Percentiles rank a stretch among this genome's conserved stretches.
Evolutionary conservation across 176 grass and related monocot genomes (phyloP).

Genomic region (maize (Zea mays)): DNA sequence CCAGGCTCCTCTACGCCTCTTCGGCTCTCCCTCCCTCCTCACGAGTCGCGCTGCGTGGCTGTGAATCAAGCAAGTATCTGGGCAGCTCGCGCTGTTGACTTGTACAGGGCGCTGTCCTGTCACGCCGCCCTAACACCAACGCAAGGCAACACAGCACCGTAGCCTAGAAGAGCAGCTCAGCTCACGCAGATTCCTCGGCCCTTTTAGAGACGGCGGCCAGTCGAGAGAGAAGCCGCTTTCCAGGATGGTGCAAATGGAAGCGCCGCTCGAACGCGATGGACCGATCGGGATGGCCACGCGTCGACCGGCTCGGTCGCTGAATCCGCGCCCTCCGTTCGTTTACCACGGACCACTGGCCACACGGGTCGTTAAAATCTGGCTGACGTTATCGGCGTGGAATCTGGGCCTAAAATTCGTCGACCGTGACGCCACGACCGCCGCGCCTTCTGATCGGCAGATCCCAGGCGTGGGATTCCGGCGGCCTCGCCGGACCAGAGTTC

Average conservation of each 20-base stretch:
- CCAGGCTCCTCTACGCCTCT: background rate
- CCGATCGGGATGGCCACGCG: background rate
- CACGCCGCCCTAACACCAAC: slow-evolving; percentile 29
- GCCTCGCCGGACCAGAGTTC: background rate
- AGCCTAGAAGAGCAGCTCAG: background rate
- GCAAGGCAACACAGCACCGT: background rate
- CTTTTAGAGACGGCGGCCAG: background rate
- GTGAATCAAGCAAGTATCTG: background rate
- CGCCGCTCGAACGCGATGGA: background rate
- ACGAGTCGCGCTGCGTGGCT: background rate
- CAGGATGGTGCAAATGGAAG: background rate
- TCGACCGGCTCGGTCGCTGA: background rate
- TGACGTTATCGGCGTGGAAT: background rate
- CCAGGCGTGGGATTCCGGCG: background rate
- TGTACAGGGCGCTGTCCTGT: slow-evolving; percentile 12
- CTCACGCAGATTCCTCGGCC: slow-evolving; percentile 23
- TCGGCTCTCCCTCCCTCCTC: background rate
- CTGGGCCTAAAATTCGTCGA: background rate
- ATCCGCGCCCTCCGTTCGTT: background rate
- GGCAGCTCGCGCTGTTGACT: slow-evolving; percentile 19
- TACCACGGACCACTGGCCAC: background rate
- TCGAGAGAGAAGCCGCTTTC: background rate
- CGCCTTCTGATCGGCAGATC: background rate
- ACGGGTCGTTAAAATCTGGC: background rate
- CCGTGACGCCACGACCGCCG: background rate